These are phyloP conservation scores for Lactuca sativa DNA, from an alignment of 129 eudicot genomes.

Conservation along the genomic window DNA sequence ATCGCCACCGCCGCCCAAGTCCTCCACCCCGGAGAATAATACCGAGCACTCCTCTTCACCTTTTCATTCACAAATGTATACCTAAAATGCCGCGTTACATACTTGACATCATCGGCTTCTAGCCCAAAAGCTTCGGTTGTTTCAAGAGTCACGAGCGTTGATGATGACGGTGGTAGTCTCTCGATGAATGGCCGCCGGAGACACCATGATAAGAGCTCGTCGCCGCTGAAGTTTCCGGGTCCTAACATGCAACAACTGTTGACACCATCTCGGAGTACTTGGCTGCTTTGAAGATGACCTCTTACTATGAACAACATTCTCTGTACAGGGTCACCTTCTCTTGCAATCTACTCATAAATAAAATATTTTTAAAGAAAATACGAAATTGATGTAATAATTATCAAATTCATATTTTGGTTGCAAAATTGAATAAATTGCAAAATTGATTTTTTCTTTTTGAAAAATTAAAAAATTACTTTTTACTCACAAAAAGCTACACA, in stretches of 20 bases:
- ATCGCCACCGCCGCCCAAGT: constrained; percentile 99
- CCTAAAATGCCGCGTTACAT: constrained; percentile 93
- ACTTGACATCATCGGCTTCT: constrained; percentile 94
- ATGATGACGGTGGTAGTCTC: constrained; percentile 88
- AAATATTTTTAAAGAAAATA: neutral
- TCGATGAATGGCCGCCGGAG: constrained; percentile 80
- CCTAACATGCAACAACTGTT: constrained; percentile 96
- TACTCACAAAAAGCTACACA: too few species aligned
- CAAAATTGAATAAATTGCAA: too few species aligned
- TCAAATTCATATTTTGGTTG: too few species aligned
- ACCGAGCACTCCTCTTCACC: constrained; percentile 90
- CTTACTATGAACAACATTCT: constrained; percentile 90
- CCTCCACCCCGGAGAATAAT: constrained; percentile 98
- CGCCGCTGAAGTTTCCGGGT: constrained; percentile 97
- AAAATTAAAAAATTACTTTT: too few species aligned
- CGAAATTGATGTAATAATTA: too few species aligned
- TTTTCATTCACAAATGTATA: constrained; percentile 91
- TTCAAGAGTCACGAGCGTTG: constrained; percentile 74
- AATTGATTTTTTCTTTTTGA: too few species aligned
- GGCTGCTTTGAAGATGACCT: constrained; percentile 97
- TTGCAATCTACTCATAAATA: constrained; percentile 48
- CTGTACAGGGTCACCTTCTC: constrained; percentile 97
- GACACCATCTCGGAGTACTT: constrained; percentile 77
- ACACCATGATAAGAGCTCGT: constrained; percentile 97
- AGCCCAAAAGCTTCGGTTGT: constrained; percentile 96